Evolutionary conservation across 2,329 filamentous ascomycete species (phyloP).

Genomic region (Sclerotinia minor): DNA sequence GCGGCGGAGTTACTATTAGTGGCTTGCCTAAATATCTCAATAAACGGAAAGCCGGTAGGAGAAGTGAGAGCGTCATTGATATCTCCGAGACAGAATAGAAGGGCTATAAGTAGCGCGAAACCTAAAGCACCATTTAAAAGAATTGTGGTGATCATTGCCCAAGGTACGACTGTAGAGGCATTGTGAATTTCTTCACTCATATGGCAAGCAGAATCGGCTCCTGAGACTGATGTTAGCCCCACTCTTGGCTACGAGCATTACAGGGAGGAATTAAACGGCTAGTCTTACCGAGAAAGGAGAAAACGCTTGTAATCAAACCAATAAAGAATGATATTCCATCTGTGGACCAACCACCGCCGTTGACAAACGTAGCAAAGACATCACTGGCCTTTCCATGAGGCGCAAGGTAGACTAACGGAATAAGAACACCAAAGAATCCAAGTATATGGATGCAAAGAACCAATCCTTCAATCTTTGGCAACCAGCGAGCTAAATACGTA

Average conservation of each 20-base stretch:
- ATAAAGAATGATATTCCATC: constrained; percentile 42
- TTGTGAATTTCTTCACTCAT: constrained; percentile 28
- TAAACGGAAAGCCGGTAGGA: constrained; percentile 48
- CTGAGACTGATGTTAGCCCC: constrained; percentile 13
- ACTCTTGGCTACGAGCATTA: not conserved
- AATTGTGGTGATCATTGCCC: constrained; percentile 47
- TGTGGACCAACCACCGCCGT: constrained; percentile 40
- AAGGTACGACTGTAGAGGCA: constrained; percentile 23
- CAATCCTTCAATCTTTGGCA: constrained; percentile 48
- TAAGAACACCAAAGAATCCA: constrained; percentile 48
- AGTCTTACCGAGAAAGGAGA: constrained; percentile 23
- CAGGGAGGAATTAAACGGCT: not conserved
- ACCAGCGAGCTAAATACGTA: constrained; percentile 43
- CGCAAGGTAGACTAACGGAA: constrained; percentile 42
- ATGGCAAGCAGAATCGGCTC: constrained; percentile 22
- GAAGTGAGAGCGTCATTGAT: constrained; percentile 44
- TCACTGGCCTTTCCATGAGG: constrained; percentile 28
- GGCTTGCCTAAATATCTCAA: constrained; percentile 54
- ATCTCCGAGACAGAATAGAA: constrained; percentile 42
- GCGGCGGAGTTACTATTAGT: constrained; percentile 48
- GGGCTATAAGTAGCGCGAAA: constrained; percentile 44
- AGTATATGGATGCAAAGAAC: constrained; percentile 48
- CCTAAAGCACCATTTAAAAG: constrained; percentile 50
- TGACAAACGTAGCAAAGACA: constrained; percentile 41
- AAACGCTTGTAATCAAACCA: constrained; percentile 35